phyloP scores from a whole-genome alignment of 495 filamentous ascomycete genomes.

The Hapsidospora chrysogenum region DNA sequence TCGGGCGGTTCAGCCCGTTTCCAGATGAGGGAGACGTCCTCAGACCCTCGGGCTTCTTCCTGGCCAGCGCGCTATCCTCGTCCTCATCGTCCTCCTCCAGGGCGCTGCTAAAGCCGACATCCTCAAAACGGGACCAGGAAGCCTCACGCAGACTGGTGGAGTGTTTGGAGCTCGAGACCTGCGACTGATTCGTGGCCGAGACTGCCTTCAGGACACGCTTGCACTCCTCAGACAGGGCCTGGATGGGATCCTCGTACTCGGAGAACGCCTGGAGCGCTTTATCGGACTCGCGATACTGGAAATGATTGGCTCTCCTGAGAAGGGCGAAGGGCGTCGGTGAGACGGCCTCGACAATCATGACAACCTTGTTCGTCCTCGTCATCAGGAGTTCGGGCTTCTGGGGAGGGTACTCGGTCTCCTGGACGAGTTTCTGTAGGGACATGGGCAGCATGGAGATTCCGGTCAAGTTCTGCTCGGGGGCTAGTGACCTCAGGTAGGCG shows the following conservation, averaged over 20 bases:
- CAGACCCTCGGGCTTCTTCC: slow-evolving; percentile 22
- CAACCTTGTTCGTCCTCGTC: slow-evolving; percentile 67
- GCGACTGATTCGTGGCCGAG: slow-evolving; percentile 73
- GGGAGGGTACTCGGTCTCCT: slow-evolving; percentile 91
- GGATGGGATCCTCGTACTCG: slow-evolving; percentile 75
- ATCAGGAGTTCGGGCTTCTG: slow-evolving; percentile 63
- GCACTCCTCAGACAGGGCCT: slow-evolving; percentile 84
- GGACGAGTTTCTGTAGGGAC: slow-evolving; percentile 74
- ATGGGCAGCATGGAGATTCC: slow-evolving; percentile 74
- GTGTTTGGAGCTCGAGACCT: slow-evolving; percentile 45
- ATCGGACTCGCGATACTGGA: slow-evolving; percentile 86
- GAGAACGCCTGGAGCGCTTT: slow-evolving; percentile 66
- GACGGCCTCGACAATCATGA: slow-evolving; percentile 92
- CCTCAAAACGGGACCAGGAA: slow-evolving; percentile 92
- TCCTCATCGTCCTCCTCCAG: slow-evolving; percentile 55
- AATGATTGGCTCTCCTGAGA: slow-evolving; percentile 80
- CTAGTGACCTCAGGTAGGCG: slow-evolving; percentile 80
- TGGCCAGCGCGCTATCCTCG: slow-evolving; percentile 29
- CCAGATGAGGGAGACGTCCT: slow-evolving; percentile 44
- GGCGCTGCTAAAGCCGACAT: slow-evolving; percentile 73
- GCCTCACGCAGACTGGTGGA: slow-evolving; percentile 62
- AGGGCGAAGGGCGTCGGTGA: slow-evolving; percentile 90
- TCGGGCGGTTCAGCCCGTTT: slow-evolving; percentile 61
- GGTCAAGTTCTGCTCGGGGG: slow-evolving; percentile 56
- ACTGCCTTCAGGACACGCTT: slow-evolving; percentile 77